Conservation (phyloP, 805 yeast species). For the Yamadazyma endophytica region DNA sequence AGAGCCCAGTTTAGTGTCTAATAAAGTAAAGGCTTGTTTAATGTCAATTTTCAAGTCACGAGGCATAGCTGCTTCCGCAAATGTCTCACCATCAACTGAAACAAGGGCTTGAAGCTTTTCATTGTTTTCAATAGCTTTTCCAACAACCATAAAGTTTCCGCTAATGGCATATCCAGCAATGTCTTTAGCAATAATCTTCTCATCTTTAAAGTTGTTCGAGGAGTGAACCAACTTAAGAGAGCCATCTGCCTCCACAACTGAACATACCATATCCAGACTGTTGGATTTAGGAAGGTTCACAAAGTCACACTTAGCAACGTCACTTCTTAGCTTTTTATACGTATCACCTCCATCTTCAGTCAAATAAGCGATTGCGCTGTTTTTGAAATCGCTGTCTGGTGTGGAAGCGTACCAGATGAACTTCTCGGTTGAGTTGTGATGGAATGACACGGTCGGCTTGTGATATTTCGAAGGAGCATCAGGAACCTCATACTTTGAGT, state of each 20-base stretch:
- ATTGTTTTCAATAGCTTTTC: constrained; percentile 42
- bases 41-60: constrained; percentile 50
- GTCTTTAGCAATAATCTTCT: constrained; percentile 44
- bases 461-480: constrained; percentile 37
- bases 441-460: constrained; percentile 52
- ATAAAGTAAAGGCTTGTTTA: constrained; percentile 58
- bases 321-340: constrained; percentile 52
- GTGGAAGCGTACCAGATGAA: constrained; percentile 71
- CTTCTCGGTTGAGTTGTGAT: constrained; percentile 49
- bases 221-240: constrained; percentile 41
- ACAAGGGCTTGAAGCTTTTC: constrained; percentile 59
- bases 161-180: constrained; percentile 72
- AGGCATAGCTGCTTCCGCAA: constrained; percentile 81
- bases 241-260: constrained; percentile 33
- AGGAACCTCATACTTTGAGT: constrained; percentile 48
- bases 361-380: constrained; percentile 45
- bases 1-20: constrained; percentile 68
- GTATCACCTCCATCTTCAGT: constrained; percentile 66
- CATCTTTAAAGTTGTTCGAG: constrained; percentile 47
- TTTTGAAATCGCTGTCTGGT: too few relatives aligned
- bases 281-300: constrained; percentile 44
- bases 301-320: constrained; percentile 62
- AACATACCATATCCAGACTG: constrained; percentile 57
- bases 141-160: constrained; percentile 71
- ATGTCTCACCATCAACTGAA: constrained; percentile 71